These are phyloP conservation scores for Euphorbia lathyris DNA, from an alignment of 345 rosid genomes.

Conservation along the genomic window DNA sequence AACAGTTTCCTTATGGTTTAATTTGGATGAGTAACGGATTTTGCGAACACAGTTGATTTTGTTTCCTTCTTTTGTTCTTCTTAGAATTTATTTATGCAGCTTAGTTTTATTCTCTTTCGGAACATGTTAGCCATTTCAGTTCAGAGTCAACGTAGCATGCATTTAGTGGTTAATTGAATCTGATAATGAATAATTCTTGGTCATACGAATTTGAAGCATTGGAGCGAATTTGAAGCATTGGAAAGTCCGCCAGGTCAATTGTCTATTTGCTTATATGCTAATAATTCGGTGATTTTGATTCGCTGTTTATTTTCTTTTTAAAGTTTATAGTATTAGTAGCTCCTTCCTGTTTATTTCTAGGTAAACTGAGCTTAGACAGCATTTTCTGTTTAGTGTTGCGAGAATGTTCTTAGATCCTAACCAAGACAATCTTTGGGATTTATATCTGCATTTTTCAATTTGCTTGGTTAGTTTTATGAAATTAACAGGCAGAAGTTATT, in stretches of 20 bases:
- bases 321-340: neutral
- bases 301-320: neutral
- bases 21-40: too few species aligned
- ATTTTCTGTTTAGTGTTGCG: neutral
- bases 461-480: slow-evolving; percentile 11
- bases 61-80: neutral
- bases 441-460: neutral
- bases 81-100: neutral
- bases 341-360: neutral
- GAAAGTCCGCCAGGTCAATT: slow-evolving; percentile 22
- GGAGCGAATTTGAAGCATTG: slow-evolving; percentile 18
- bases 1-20: too few species aligned
- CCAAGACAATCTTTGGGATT: neutral
- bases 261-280: neutral
- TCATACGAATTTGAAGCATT: too few species aligned
- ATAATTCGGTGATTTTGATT: neutral
- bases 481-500: slow-evolving; percentile 42
- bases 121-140: slow-evolving; percentile 3
- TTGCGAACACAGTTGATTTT: neutral
- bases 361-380: neutral
- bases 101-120: neutral
- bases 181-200: neutral
- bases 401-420: neutral
- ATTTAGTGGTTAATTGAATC: slow-evolving; percentile 1
- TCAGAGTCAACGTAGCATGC: neutral